Conservation (phyloP, 2,329 filamentous ascomycete genomes). For the Apiospora saccharicola region DNA sequence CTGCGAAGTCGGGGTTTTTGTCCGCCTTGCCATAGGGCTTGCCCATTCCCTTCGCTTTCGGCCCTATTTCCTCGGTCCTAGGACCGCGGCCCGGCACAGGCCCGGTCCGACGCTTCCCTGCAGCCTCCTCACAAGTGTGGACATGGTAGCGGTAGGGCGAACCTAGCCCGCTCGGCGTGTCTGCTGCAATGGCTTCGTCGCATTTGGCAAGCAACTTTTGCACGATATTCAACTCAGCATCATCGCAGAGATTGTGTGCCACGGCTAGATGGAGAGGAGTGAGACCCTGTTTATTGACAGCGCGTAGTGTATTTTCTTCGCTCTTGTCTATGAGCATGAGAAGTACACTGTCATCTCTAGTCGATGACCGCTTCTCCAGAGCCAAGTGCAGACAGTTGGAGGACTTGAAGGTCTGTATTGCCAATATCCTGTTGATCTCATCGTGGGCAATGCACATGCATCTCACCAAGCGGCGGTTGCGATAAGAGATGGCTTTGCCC, state of each 20-base stretch:
- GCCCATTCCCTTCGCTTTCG: no score
- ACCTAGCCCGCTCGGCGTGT: not conserved
- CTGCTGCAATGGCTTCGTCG: not conserved
- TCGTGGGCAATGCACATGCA: not conserved
- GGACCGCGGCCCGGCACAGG: no score
- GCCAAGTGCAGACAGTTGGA: constrained; percentile 1
- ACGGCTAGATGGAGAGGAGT: not conserved
- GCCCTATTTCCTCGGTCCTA: no score
- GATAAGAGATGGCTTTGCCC: not conserved
- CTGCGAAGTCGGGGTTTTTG: no score
- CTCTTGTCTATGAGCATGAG: not conserved
- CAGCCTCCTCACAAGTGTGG: not conserved
- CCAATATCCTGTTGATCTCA: not conserved
- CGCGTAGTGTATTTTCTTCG: not conserved
- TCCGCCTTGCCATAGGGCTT: no score
- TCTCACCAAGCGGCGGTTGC: not conserved
- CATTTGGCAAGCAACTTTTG: not conserved
- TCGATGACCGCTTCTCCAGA: not conserved
- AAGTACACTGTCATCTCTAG: not conserved
- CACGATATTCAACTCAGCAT: not conserved
- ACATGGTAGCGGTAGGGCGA: not conserved
- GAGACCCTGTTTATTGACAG: not conserved
- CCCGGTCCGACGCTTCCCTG: no score
- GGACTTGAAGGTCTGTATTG: not conserved
- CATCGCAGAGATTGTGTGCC: not conserved